Conservation (phyloP, 345 rosid species). For the Geranium rotundifolium region DNA sequence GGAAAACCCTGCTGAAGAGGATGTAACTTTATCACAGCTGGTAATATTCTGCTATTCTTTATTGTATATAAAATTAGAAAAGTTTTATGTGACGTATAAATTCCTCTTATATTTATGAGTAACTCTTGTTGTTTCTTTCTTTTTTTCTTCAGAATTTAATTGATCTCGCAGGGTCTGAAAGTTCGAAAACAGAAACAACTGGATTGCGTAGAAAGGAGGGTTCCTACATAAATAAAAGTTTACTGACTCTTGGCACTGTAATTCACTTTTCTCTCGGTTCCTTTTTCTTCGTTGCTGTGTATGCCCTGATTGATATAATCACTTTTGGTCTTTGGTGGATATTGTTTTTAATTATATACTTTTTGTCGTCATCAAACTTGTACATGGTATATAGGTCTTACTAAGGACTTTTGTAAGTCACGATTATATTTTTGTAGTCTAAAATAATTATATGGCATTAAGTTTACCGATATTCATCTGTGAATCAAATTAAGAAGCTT, state of each 20-base stretch:
- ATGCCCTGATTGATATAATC: neutral
- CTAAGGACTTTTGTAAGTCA: no score
- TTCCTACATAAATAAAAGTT: conserved; percentile 63
- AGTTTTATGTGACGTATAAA: neutral
- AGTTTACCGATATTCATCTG: neutral
- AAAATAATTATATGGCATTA: neutral
- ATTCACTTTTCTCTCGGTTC: conserved; percentile 8
- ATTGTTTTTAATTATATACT: neutral
- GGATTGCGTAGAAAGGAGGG: conserved; percentile 70
- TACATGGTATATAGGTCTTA: no score
- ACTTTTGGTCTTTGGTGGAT: neutral
- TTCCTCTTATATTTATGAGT: neutral
- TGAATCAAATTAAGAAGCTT: neutral
- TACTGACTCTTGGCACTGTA: conserved; percentile 68
- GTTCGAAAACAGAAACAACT: conserved; percentile 68
- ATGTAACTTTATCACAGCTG: conserved; percentile 55
- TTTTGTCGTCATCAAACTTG: neutral
- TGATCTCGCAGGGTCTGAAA: conserved; percentile 76
- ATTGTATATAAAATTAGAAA: conserved; percentile 4
- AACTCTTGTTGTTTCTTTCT: neutral
- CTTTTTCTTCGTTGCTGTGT: neutral
- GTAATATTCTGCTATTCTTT: conserved; percentile 20
- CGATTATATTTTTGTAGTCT: neutral
- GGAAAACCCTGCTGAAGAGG: conserved; percentile 44
- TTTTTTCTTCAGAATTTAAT: conserved; percentile 41